Evolutionary conservation across 2,329 filamentous ascomycete species (phyloP), one percentile per base, ranked within the genome.

Genomic region (Penicillium janthinellum): DNA sequence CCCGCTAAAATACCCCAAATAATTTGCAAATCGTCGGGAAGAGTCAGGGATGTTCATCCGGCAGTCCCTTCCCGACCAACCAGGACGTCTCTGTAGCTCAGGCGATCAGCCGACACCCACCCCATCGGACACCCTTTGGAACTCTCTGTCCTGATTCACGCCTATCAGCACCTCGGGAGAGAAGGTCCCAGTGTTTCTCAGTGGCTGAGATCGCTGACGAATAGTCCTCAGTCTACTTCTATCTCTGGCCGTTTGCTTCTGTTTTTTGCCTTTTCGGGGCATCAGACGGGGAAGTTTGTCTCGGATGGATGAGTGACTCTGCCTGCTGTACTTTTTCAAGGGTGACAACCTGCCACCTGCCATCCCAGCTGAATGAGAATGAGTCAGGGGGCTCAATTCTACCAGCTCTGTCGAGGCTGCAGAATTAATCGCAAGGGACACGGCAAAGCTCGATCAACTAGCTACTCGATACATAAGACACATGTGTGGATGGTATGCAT

Each of bases 101-200:
- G 39, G 52, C 57, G 56, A 66, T 68, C 66, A 68, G 62, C 64
- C 65, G 65, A 68, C 48, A 50, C 48, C 31, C 48, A 35, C 48
- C 31, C 20, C 35, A 25, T 52, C 35, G 38, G 35, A 17, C 20
- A 35, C 22, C 49, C 8, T n/a, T 28, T 10, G 5, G 41, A 47
- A 41, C 49, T 39, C 35, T 39, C 5, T 5, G n/a, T 52, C 49
- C 49, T 4, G 38, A 53, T 53, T 34, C n/a, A 31, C 38, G 34
- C 62, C 65, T 64, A 68, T 68, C 60, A 66, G 31, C 55, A 60
- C 48, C 38, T 56, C 51, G 58, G 56, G 57, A 62, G 42, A 50
- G 58, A 64, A 14, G 14, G 15, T 54, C 45, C 56, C 57, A 8
- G 15, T 34, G 6, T 20, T 11, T 35, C 22, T 64, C 54, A 64